A percentile compares a stretch with the other conserved stretches of the same genome.
Evolutionary conservation across 2,329 filamentous ascomycete genomes (phyloP).

Genomic region (Colletotrichum sp.): DNA sequence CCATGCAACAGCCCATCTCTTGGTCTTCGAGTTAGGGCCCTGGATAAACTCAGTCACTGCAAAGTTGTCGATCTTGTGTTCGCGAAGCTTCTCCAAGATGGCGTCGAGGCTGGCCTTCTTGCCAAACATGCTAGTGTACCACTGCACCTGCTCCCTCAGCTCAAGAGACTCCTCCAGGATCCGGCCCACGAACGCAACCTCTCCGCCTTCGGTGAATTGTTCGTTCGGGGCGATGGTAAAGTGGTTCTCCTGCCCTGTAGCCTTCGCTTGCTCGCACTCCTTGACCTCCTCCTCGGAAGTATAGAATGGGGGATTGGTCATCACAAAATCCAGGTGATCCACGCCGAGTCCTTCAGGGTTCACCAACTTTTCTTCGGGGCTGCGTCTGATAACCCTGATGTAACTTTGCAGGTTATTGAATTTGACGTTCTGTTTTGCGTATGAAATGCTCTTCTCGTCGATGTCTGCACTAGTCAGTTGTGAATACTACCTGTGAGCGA

Average conservation of each 20-base stretch:
- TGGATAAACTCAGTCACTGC: slow-evolving; percentile 83
- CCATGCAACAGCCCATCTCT: slow-evolving; percentile 89
- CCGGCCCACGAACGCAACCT: slow-evolving; percentile 74
- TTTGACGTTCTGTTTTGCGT: slow-evolving; percentile 70
- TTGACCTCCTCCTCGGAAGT: slow-evolving; percentile 72
- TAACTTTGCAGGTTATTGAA: slow-evolving; percentile 69
- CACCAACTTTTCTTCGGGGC: slow-evolving; percentile 61
- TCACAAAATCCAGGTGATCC: slow-evolving; percentile 74
- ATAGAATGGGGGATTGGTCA: slow-evolving; percentile 98
- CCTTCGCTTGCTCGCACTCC: slow-evolving; percentile 69
- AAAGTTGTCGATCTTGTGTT: slow-evolving; percentile 72
- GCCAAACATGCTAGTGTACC: slow-evolving; percentile 93
- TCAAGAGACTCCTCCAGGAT: slow-evolving; percentile 74
- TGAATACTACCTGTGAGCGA: not conserved
- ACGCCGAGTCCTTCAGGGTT: slow-evolving; percentile 61
- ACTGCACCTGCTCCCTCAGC: slow-evolving; percentile 68
- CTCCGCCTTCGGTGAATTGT: slow-evolving; percentile 85
- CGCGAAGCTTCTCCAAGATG: slow-evolving; percentile 64
- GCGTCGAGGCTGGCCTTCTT: slow-evolving; percentile 74
- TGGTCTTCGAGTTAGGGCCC: slow-evolving; percentile 76
- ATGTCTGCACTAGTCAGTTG: slow-evolving; percentile 62
- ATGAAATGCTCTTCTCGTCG: slow-evolving; percentile 71
- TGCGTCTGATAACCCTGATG: slow-evolving; percentile 67
- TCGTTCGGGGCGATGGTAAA: slow-evolving; percentile 81
- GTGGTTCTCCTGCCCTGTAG: slow-evolving; percentile 70